phyloP scores from a whole-genome alignment of 1,284 basidiomycete genomes.

The Microbotryum scabiosae region DNA sequence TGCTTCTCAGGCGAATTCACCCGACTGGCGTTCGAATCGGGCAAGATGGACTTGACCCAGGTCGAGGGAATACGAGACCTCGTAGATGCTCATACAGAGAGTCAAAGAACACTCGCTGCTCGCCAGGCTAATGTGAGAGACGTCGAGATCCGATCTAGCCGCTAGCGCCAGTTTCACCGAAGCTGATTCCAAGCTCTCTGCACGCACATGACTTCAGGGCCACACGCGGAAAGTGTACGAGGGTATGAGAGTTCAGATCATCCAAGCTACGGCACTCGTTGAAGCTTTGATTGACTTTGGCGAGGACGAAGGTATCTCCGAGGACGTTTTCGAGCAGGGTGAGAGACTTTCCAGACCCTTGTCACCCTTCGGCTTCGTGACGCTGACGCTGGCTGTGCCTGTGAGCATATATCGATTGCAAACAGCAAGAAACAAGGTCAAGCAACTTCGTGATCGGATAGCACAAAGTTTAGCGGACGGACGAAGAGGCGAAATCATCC shows the following conservation, averaged over 20 bases:
- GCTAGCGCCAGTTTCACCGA: too few species aligned
- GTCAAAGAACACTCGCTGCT: constrained; percentile 64
- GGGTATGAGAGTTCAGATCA: constrained; percentile 54
- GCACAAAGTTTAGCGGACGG: constrained; percentile 55
- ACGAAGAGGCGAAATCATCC: constrained; percentile 67
- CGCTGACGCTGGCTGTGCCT: neutral
- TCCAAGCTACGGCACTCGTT: constrained; percentile 62
- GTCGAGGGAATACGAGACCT: constrained; percentile 76
- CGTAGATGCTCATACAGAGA: constrained; percentile 74
- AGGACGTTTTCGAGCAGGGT: constrained; percentile 61
- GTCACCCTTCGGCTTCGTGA: neutral
- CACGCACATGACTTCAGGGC: constrained; percentile 47
- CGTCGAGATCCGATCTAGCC: too few species aligned
- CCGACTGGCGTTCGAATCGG: constrained; percentile 64
- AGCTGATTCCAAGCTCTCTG: neutral
- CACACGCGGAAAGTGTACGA: constrained; percentile 53
- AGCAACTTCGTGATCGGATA: constrained; percentile 48
- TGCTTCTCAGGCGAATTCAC: constrained; percentile 64
- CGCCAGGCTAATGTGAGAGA: constrained; percentile 53
- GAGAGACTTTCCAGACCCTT: constrained; percentile 15
- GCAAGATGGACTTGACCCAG: constrained; percentile 70
- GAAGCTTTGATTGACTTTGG: constrained; percentile 87
- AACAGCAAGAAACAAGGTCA: constrained; percentile 11
- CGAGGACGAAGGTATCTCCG: constrained; percentile 77
- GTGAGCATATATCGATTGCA: neutral